Evolutionary conservation across 2,329 filamentous ascomycete genomes (phyloP).

Genomic region (Xylariaceae sp.): DNA sequence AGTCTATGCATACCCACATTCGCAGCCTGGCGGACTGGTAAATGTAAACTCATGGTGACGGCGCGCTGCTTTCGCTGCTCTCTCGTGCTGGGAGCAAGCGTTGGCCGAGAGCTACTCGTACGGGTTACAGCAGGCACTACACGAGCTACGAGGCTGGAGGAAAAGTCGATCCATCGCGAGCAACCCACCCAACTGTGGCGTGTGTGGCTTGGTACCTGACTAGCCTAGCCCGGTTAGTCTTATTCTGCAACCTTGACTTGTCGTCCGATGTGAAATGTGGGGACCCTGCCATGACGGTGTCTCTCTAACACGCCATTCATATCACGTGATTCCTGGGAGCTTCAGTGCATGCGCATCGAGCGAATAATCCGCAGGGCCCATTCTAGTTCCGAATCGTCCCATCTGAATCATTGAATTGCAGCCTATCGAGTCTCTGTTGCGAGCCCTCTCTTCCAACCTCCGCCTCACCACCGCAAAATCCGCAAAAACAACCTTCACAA

Average conservation of each 20-base stretch:
- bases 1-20: conserved; percentile 48
- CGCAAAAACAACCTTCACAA: conserved; percentile 33
- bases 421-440: conserved; percentile 6
- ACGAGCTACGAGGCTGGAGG: conserved; percentile 1
- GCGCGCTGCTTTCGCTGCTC: conserved; percentile 7
- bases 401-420: conserved; percentile 13
- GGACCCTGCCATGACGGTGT: not conserved
- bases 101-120: not conserved
- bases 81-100: conserved; percentile 8
- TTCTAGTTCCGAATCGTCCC: conserved; percentile 18
- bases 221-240: not conserved
- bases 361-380: conserved; percentile 20
- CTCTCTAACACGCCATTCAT: not conserved
- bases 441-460: conserved; percentile 2
- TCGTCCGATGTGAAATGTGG: not conserved
- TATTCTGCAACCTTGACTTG: not conserved
- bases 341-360: conserved; percentile 11
- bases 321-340: not conserved
- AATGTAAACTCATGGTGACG: conserved; percentile 57
- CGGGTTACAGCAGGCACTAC: not conserved
- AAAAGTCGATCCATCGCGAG: not conserved
- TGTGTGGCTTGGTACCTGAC: conserved; percentile 1
- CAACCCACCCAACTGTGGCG: not conserved
- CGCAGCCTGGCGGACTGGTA: conserved; percentile 57
- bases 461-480: conserved; percentile 12